A percentile compares a stretch with the other conserved stretches of the same genome.
These are phyloP conservation scores for Spathaspora hagerdaliae DNA, from an alignment of 805 yeast genomes.

Conservation along the genomic window DNA sequence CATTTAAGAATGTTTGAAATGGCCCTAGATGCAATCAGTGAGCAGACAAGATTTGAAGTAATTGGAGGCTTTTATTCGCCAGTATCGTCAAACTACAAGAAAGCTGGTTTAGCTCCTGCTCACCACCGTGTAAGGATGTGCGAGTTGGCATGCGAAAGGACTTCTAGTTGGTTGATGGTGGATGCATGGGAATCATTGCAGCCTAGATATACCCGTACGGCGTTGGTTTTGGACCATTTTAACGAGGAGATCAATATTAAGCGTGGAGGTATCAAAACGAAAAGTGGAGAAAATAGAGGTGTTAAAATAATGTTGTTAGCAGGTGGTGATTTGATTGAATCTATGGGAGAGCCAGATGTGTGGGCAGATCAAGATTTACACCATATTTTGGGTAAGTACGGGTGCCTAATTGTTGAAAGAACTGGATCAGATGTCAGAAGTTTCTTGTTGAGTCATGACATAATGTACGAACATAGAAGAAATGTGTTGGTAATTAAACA, in stretches of 20 bases:
- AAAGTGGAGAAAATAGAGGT: slow-evolving; percentile 62
- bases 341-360: slow-evolving; percentile 99
- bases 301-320: slow-evolving; percentile 94
- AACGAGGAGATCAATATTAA: slow-evolving; percentile 91
- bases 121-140: slow-evolving; percentile 95
- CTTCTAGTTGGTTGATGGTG: slow-evolving; percentile 97
- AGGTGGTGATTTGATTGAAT: slow-evolving; percentile 95
- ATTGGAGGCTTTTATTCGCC: slow-evolving; percentile 97
- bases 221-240: slow-evolving; percentile 92
- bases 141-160: slow-evolving; percentile 95
- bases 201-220: slow-evolving; percentile 87
- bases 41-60: slow-evolving; percentile 90
- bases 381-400: slow-evolving; percentile 92
- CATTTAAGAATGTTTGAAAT: slow-evolving; percentile 97
- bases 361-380: slow-evolving; percentile 97
- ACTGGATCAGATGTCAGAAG: slow-evolving; percentile 95
- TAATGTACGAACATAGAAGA: slow-evolving; percentile 94
- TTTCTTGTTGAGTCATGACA: slow-evolving; percentile 87
- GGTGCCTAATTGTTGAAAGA: slow-evolving; percentile 93
- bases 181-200: slow-evolving; percentile 99
- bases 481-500: slow-evolving; percentile 94
- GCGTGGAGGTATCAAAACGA: slow-evolving; percentile 73
- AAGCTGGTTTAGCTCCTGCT: slow-evolving; percentile 88
- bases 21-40: slow-evolving; percentile 92
- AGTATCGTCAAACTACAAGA: slow-evolving; percentile 86